These are phyloP conservation scores for Lentinula novae-zelandiae DNA, from an alignment of 1,284 basidiomycete genomes.

Conservation along the genomic window DNA sequence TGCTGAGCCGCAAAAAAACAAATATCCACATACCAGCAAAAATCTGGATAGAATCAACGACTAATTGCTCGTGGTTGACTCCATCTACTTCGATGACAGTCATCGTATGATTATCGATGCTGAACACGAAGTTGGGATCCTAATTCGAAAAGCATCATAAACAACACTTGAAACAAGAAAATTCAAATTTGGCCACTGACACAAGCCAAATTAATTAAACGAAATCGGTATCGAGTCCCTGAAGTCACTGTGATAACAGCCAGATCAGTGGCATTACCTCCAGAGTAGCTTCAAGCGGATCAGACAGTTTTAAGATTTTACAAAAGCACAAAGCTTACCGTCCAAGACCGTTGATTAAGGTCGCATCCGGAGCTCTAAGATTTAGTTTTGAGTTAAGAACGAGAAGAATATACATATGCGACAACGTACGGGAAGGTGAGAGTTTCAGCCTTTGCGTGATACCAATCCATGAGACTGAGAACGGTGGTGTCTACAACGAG, in stretches of 20 bases:
- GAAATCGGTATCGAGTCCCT: slow-evolving; percentile 27
- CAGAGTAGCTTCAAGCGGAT: not conserved
- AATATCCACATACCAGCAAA: slow-evolving; percentile 16
- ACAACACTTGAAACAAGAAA: too few relatives aligned
- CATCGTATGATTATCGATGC: slow-evolving; percentile 18
- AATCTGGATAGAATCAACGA: slow-evolving; percentile 27
- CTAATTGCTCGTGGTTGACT: slow-evolving; percentile 27
- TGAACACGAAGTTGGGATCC: slow-evolving; percentile 29
- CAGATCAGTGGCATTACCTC: slow-evolving; percentile 28
- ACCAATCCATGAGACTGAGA: slow-evolving; percentile 37
- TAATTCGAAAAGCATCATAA: not conserved
- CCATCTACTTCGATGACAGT: slow-evolving; percentile 37
- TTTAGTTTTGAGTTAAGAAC: not conserved
- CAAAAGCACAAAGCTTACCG: not conserved
- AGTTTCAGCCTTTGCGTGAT: not conserved
- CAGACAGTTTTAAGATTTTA: not conserved
- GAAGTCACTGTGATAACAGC: slow-evolving; percentile 25
- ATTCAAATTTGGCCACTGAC: not conserved
- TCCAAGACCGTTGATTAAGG: slow-evolving; percentile 43
- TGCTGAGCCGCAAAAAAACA: not conserved
- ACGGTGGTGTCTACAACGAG: slow-evolving; percentile 28
- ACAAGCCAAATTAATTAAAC: slow-evolving; percentile 33
- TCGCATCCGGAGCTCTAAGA: slow-evolving; percentile 23
- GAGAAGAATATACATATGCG: not conserved
- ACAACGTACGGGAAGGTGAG: not conserved